Percentiles rank a stretch among this genome's conserved stretches.
Conservation (phyloP, 805 yeast genomes). For the Ogataea salicorniae region DNA sequence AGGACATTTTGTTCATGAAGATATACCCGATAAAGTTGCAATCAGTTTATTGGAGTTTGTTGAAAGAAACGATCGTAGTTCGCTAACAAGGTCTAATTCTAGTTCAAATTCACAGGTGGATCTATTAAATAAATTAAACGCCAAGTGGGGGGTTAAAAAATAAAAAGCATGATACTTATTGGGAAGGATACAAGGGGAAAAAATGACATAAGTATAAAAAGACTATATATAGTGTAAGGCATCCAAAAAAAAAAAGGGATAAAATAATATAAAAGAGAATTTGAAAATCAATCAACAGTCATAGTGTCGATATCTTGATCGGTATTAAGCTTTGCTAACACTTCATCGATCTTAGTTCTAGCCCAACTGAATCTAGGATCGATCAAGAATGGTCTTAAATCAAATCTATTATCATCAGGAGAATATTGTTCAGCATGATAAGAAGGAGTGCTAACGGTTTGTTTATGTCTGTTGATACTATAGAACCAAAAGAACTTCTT, state of each 20-base stretch:
- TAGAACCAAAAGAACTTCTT: slow-evolving; percentile 89
- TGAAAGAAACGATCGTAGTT: slow-evolving; percentile 36
- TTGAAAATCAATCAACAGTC: slow-evolving; percentile 37
- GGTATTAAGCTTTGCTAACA: slow-evolving; percentile 52
- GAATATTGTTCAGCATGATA: slow-evolving; percentile 98
- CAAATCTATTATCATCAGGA: slow-evolving; percentile 96
- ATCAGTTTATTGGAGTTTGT: slow-evolving; percentile 46
- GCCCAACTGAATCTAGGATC: slow-evolving; percentile 90
- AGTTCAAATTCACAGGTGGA: slow-evolving; percentile 22
- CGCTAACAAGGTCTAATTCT: slow-evolving; percentile 32
- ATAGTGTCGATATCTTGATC: slow-evolving; percentile 34
- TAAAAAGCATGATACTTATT: slow-evolving; percentile 1
- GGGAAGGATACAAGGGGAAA: neutral
- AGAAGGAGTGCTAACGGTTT: slow-evolving; percentile 95
- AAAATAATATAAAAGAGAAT: neutral
- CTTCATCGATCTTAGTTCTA: slow-evolving; percentile 76
- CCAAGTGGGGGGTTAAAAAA: slow-evolving; percentile 31
- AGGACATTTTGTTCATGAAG: slow-evolving; percentile 97
- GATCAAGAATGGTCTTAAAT: slow-evolving; percentile 90
- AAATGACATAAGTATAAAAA: neutral
- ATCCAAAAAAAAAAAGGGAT: neutral
- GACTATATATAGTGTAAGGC: neutral
- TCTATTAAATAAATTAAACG: slow-evolving; percentile 24
- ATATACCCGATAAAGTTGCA: slow-evolving; percentile 66
- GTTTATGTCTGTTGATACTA: slow-evolving; percentile 94